phyloP scores from a whole-genome alignment of 768 basidiomycete genomes.

The Sarcomyxa edulis region DNA sequence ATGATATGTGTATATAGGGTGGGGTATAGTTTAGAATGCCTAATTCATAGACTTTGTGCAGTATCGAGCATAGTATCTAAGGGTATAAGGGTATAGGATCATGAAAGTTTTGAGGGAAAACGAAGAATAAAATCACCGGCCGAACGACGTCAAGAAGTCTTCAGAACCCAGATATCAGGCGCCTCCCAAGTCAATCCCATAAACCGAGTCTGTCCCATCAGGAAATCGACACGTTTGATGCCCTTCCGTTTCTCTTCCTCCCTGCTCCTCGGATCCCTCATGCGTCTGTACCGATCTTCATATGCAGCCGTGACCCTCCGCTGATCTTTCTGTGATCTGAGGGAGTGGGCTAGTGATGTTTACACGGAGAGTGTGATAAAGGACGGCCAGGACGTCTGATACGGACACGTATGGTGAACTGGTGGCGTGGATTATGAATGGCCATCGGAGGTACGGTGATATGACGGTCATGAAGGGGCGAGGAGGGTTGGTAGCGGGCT shows the following conservation, averaged over 20 bases:
- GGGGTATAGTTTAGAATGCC: too few species aligned
- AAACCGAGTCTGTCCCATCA: slow-evolving; percentile 32
- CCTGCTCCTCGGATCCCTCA: slow-evolving; percentile 21
- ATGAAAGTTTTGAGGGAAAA: too few species aligned
- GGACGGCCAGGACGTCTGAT: slow-evolving; percentile 37
- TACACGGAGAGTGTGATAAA: slow-evolving; percentile 39
- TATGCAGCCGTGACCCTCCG: slow-evolving; percentile 37
- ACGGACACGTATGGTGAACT: slow-evolving; percentile 12
- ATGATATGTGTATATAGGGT: too few species aligned
- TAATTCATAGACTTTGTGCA: too few species aligned
- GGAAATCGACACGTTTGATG: slow-evolving; percentile 51
- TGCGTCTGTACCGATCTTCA: slow-evolving; percentile 29
- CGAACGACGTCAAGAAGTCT: too few species aligned
- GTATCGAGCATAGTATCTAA: too few species aligned
- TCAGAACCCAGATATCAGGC: too few species aligned
- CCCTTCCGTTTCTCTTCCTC: slow-evolving; percentile 40
- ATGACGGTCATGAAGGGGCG: slow-evolving; percentile 24
- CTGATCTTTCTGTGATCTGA: slow-evolving; percentile 25
- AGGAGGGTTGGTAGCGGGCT: slow-evolving; percentile 30
- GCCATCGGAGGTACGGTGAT: slow-evolving; percentile 26
- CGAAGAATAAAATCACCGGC: too few species aligned
- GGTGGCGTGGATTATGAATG: slow-evolving; percentile 21
- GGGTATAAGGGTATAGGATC: too few species aligned
- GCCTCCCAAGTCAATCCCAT: too few species aligned
- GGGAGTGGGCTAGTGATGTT: slow-evolving; percentile 30